Evolutionary conservation across 2,329 filamentous ascomycete species (phyloP).

Genomic region (Zasmidium angulare): DNA sequence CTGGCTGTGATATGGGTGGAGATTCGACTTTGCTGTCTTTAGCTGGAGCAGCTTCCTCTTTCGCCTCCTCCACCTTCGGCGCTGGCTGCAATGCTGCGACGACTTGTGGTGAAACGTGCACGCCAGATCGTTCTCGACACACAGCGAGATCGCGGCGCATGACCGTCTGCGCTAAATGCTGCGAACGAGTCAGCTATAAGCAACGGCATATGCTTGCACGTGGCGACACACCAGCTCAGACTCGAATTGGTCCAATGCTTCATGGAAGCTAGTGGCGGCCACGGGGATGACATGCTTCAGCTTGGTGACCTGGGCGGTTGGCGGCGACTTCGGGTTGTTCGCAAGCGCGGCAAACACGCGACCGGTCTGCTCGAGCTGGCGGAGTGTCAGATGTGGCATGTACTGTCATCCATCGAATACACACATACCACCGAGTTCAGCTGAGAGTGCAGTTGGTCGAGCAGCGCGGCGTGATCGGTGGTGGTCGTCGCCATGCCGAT

Average conservation of each 20-base stretch:
- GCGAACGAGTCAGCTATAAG: not conserved
- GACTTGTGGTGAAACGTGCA: not conserved
- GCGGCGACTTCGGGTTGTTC: conserved; percentile 22
- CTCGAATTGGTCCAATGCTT: conserved; percentile 54
- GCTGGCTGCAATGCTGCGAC: not conserved
- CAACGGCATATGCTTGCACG: too few species aligned
- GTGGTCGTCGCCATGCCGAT: conserved; percentile 15
- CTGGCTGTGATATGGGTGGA: not conserved
- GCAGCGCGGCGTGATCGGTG: conserved; percentile 24
- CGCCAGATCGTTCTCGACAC: conserved; percentile 24
- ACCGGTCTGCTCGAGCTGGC: conserved; percentile 45
- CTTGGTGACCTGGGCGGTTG: conserved; percentile 34
- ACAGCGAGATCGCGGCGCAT: conserved; percentile 38
- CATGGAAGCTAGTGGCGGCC: conserved; percentile 47
- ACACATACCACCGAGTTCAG: conserved; percentile 47
- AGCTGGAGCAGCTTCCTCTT: too few species aligned
- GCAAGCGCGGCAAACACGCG: conserved; percentile 46
- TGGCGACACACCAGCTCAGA: conserved; percentile 41
- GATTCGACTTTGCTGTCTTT: not conserved
- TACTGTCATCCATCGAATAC: not conserved
- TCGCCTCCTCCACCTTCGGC: not conserved
- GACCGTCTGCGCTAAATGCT: conserved; percentile 35
- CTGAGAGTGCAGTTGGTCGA: conserved; percentile 49
- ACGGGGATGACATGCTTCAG: conserved; percentile 40
- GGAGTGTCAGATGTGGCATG: conserved; percentile 6